phyloP scores from a whole-genome alignment of 129 eudicot genomes.

The Pittosporum tobira region DNA sequence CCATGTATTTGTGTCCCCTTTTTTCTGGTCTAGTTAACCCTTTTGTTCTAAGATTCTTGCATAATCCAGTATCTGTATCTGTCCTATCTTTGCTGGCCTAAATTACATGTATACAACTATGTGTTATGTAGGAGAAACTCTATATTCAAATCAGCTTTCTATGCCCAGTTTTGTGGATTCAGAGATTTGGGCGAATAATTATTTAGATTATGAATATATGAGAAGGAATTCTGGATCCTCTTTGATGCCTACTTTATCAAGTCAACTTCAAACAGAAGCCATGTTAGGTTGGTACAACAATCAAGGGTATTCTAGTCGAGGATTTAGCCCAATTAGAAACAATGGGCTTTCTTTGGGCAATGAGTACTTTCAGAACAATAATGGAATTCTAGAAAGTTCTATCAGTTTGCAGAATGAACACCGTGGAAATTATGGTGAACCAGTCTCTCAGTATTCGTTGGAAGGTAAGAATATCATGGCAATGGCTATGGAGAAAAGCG shows the following conservation, averaged over 20 bases:
- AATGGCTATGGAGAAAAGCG: slow-evolving; percentile 1
- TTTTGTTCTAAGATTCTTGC: too few species aligned
- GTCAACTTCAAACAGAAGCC: not conserved
- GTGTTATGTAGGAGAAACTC: not conserved
- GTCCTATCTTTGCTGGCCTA: too few species aligned
- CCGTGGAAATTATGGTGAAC: not conserved
- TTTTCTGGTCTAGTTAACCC: not conserved
- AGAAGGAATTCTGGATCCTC: not conserved
- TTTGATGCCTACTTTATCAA: not conserved
- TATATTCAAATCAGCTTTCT: not conserved
- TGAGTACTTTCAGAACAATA: not conserved
- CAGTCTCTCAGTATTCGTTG: not conserved
- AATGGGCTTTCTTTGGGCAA: not conserved
- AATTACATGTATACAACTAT: too few species aligned
- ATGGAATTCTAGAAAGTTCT: not conserved
- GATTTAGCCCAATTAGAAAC: not conserved
- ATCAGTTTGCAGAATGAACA: not conserved
- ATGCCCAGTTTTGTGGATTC: not conserved
- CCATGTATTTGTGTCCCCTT: not conserved
- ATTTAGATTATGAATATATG: not conserved
- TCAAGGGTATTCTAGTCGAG: not conserved
- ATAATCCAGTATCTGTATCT: too few species aligned
- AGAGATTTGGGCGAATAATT: not conserved
- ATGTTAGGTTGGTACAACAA: not conserved
- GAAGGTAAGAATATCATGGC: not conserved